Conservation (phyloP, 2,329 filamentous ascomycete genomes). For the Harringtonia aguacate region DNA sequence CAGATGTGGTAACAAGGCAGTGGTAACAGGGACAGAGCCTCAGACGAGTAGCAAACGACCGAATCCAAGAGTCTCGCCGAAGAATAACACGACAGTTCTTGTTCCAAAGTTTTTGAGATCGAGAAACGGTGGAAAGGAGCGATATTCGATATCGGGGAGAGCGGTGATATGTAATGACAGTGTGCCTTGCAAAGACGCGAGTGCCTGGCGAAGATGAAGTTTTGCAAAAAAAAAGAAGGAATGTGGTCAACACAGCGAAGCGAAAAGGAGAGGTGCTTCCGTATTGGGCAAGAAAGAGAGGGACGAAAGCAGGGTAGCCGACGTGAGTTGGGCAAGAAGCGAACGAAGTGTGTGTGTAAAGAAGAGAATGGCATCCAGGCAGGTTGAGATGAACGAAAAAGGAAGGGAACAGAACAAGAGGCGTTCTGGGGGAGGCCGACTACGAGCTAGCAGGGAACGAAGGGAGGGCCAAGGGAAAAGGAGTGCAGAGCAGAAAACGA, state of each 20-base stretch:
- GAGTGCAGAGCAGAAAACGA: neutral
- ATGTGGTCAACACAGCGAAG: slow-evolving; percentile 9
- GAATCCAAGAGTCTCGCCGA: too few relatives aligned
- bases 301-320: neutral
- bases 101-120: too few relatives aligned
- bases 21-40: too few relatives aligned
- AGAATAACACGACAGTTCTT: too few relatives aligned
- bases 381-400: neutral
- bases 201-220: too few relatives aligned
- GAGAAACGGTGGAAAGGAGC: neutral
- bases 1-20: too few relatives aligned
- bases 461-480: neutral
- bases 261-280: neutral
- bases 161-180: neutral
- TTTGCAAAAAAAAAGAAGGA: slow-evolving; percentile 1
- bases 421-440: neutral
- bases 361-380: neutral
- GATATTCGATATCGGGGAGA: neutral
- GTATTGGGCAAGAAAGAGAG: neutral
- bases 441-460: neutral
- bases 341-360: neutral
- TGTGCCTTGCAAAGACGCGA: neutral
- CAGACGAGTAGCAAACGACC: too few relatives aligned
- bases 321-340: neutral
- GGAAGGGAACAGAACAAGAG: neutral